phyloP scores from a whole-genome alignment of 495 filamentous ascomycete species.

The Rusavskia elegans region DNA sequence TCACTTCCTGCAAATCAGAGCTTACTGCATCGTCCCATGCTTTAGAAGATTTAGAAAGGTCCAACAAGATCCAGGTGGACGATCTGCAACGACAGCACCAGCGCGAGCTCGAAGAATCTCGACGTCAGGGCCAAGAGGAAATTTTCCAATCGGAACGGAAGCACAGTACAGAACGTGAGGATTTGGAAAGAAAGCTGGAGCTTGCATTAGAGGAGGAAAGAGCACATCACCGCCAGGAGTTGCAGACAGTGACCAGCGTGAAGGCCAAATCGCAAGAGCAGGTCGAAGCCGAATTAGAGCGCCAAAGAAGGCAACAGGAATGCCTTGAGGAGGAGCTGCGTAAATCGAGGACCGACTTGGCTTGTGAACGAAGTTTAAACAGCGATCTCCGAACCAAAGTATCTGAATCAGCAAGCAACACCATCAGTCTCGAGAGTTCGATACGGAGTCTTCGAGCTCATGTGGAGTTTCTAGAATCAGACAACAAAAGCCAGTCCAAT shows the following conservation, averaged over 20 bases:
- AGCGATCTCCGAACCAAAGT: constrained; percentile 42
- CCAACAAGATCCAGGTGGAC: constrained; percentile 41
- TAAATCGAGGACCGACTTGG: constrained; percentile 22
- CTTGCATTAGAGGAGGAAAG: constrained; percentile 52
- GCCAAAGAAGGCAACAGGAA: constrained; percentile 45
- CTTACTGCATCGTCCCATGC: constrained; percentile 25
- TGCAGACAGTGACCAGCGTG: constrained; percentile 45
- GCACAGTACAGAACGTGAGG: constrained; percentile 33
- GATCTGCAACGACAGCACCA: constrained; percentile 34
- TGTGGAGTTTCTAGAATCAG: constrained; percentile 77
- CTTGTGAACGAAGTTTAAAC: constrained; percentile 36
- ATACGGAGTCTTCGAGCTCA: constrained; percentile 58
- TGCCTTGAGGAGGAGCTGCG: constrained; percentile 41
- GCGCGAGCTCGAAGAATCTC: constrained; percentile 27
- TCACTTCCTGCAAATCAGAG: constrained; percentile 38
- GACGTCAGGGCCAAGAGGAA: constrained; percentile 26
- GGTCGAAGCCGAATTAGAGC: constrained; percentile 42
- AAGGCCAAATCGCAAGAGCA: constrained; percentile 47
- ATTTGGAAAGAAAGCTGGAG: constrained; percentile 31
- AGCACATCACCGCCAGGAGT: constrained; percentile 39
- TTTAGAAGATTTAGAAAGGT: constrained; percentile 29
- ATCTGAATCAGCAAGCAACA: constrained; percentile 45
- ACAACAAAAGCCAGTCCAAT: constrained; percentile 68
- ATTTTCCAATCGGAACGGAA: constrained; percentile 22
- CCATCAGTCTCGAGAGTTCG: constrained; percentile 52